Base-by-base conservation (phyloP, 768 basidiomycete species). In the Boletus fagicola region DNA sequence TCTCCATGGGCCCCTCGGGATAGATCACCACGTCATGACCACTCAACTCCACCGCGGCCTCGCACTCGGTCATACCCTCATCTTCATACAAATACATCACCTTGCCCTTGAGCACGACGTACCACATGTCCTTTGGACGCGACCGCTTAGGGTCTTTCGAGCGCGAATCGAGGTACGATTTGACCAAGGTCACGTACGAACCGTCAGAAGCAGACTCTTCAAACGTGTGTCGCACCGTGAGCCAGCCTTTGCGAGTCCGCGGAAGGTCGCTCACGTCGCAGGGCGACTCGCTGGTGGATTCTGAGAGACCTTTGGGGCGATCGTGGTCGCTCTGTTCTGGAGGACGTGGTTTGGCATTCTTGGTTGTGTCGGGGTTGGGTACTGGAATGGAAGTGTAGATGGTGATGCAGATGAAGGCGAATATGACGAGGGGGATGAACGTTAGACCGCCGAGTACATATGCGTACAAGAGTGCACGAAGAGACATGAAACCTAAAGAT, bases 71-170 rank as follows among this genome's bases (percentile, higher is more conserved):
- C 86, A 92, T 91, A 16, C 78, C 80, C 74, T 97, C 94, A 72
- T 95, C 91, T 72, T 96, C 94, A 74, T 97, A 98, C 22, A 98
- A 77, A 73, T 93, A 98, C 31, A 98, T 75, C 39, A 96, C 86
- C 65, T 85, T 88, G 44, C 90, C 92, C 78, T 98, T 98, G 70
- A 98, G 80, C 8, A 88, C 92, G 52, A 88, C 90, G 70, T 87
- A 97, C 86, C 91, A 97, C 82, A 83, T 87, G 70, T 97, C 95
- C 74, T 92, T 93, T 16, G 94, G 92, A 49, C 90, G 81, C 15
- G 88, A 85, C 42, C 83, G 79, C 67, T 88, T 90, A 9, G 92
- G 89, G 72, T 94, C 91, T 68, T 90, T 89, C 50, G 90, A 91
- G 55, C 90, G 80, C 18, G 90, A 77, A 65, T 92, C 91, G 57